Conservation (phyloP, 257 asterid genomes). For the Solanum infundibuliforme region DNA sequence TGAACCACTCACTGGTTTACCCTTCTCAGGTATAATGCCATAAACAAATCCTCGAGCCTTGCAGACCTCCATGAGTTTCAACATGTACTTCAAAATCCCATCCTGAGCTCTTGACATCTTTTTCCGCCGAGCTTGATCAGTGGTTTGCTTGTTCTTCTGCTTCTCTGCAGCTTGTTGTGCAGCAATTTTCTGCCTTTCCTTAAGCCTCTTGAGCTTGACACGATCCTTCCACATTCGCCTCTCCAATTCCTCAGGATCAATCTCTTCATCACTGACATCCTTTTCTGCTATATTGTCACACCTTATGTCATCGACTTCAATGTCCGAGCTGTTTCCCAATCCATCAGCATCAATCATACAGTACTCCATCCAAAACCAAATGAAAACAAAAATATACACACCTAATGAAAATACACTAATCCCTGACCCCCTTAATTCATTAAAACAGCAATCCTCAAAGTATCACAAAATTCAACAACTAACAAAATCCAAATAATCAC, state of each 20-base stretch:
- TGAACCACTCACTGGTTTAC: conserved; percentile 63
- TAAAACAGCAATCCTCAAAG: neutral
- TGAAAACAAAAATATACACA: neutral
- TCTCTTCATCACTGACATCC: conserved; percentile 68
- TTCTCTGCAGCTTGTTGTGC: conserved; percentile 45
- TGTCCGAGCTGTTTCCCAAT: conserved; percentile 38
- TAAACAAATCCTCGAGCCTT: conserved; percentile 56
- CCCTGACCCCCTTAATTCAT: neutral
- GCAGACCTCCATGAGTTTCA: conserved; percentile 65
- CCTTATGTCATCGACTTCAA: conserved; percentile 38
- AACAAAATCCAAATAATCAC: neutral
- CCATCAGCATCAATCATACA: conserved; percentile 10
- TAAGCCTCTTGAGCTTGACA: conserved; percentile 51
- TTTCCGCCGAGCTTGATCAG: conserved; percentile 55
- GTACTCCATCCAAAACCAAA: neutral
- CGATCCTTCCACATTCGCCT: conserved; percentile 68
- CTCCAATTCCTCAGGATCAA: conserved; percentile 45
- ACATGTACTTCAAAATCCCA: conserved; percentile 59
- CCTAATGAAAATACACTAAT: neutral
- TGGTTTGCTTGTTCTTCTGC: conserved; percentile 34
- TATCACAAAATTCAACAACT: neutral
- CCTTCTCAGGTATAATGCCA: conserved; percentile 66
- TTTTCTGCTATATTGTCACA: conserved; percentile 36
- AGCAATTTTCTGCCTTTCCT: conserved; percentile 45
- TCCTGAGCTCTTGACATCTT: conserved; percentile 63